Conservation (phyloP, 331 rosid genomes). For the Saraca asoca region DNA sequence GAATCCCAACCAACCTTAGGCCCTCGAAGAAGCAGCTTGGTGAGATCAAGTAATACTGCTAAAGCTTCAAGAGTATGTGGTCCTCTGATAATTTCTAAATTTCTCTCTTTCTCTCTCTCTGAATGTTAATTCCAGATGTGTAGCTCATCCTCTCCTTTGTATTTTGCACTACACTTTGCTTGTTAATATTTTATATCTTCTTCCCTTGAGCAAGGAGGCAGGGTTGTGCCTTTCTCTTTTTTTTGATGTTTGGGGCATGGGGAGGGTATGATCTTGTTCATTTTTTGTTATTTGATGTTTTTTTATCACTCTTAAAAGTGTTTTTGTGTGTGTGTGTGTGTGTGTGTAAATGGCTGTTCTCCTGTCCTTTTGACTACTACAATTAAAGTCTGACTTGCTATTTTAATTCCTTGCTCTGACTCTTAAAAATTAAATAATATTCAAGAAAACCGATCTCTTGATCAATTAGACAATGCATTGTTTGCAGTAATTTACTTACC, state of each 20-base stretch:
- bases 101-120: neutral
- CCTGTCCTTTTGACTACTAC: too few species aligned
- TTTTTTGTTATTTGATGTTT: too few species aligned
- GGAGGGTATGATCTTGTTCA: neutral
- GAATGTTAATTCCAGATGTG: neutral
- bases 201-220: neutral
- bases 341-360: too few species aligned
- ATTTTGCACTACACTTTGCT: neutral
- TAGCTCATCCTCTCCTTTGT: neutral
- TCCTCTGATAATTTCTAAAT: conserved; percentile 24
- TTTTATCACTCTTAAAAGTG: too few species aligned
- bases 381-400: too few species aligned
- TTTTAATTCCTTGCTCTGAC: too few species aligned
- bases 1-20: conserved; percentile 55
- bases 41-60: conserved; percentile 64
- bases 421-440: too few species aligned
- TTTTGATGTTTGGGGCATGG: neutral
- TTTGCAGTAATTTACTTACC: too few species aligned
- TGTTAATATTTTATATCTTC: neutral
- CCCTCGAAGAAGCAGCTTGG: conserved; percentile 60
- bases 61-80: conserved; percentile 83
- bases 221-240: neutral
- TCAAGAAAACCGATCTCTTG: too few species aligned
- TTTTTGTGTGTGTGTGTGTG: too few species aligned
- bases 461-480: too few species aligned